Evolutionary conservation across 345 rosid genomes (phyloP).

Genomic region (Sapria himalayana): DNA sequence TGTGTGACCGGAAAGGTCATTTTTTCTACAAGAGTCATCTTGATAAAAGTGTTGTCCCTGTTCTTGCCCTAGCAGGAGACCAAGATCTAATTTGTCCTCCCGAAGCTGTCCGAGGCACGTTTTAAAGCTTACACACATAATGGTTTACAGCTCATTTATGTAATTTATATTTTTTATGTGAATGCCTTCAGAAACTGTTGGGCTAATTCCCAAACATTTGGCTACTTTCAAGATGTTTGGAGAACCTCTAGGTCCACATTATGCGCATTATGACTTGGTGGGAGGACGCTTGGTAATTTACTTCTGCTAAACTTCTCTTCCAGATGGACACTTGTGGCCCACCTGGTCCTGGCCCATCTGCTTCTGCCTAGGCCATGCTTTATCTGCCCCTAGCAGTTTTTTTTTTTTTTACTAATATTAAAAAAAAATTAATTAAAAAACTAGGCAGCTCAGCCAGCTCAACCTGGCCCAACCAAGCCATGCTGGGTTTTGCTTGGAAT

Average conservation of each 20-base stretch:
- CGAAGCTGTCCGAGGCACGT: conserved; percentile 68
- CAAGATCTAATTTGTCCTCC: conserved; percentile 85
- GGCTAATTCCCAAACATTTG: conserved; percentile 31
- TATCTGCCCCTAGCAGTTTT: too few relatives aligned
- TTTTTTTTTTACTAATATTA: conserved; percentile 8
- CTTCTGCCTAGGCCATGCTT: too few relatives aligned
- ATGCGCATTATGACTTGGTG: conserved; percentile 65
- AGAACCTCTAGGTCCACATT: conserved; percentile 40
- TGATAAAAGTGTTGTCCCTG: conserved; percentile 33
- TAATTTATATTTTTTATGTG: conserved; percentile 1
- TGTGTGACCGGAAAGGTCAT: conserved; percentile 57
- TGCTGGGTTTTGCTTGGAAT: too few relatives aligned
- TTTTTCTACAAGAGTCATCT: conserved; percentile 61
- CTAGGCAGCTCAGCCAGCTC: too few relatives aligned
- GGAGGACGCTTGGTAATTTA: conserved; percentile 56
- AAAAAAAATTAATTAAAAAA: too few relatives aligned
- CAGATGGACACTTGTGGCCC: too few relatives aligned
- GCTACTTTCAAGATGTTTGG: conserved; percentile 40
- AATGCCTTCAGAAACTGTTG: conserved; percentile 29
- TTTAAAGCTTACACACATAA: too few relatives aligned
- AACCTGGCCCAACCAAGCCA: too few relatives aligned
- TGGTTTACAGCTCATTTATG: too few relatives aligned
- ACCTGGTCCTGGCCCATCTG: too few relatives aligned
- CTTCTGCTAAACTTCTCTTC: too few relatives aligned
- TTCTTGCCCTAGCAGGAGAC: conserved; percentile 87